These are phyloP conservation scores for Elongisporangium undulatum DNA, from an alignment of 352 stramenopile genomes.

Conservation along the genomic window DNA sequence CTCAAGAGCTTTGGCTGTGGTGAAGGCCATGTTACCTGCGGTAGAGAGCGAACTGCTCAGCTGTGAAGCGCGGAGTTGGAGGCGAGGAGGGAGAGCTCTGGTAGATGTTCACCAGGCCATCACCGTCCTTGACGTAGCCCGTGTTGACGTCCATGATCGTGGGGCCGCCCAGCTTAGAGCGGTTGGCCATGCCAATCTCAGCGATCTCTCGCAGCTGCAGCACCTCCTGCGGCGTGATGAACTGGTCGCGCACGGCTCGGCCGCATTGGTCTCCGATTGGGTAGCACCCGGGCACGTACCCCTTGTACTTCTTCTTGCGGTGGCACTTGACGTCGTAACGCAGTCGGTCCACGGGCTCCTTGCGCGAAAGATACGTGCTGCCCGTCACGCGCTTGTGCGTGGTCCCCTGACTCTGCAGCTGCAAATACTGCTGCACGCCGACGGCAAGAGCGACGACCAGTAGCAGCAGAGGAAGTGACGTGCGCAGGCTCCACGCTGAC, in stretches of 20 bases:
- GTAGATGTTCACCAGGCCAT: slow-evolving; percentile 90
- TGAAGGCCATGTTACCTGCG: slow-evolving; percentile 22
- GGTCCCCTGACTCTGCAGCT: background rate
- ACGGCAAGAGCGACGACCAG: background rate
- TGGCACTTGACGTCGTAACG: slow-evolving; percentile 54
- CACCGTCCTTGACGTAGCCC: slow-evolving; percentile 82
- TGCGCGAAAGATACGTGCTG: slow-evolving; percentile 26
- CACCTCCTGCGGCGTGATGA: slow-evolving; percentile 71
- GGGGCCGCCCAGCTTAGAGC: slow-evolving; percentile 65
- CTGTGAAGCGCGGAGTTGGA: slow-evolving; percentile 58
- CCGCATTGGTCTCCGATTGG: slow-evolving; percentile 57
- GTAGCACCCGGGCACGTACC: slow-evolving; percentile 67
- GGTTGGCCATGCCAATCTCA: slow-evolving; percentile 77
- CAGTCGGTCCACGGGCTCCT: slow-evolving; percentile 28
- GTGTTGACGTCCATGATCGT: slow-evolving; percentile 93
- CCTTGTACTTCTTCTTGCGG: slow-evolving; percentile 33
- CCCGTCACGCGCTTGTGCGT: slow-evolving; percentile 1
- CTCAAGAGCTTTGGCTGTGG: background rate
- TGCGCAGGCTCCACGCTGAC: background rate
- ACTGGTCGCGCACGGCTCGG: slow-evolving; percentile 63
- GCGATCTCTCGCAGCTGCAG: slow-evolving; percentile 70
- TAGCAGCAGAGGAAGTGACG: background rate
- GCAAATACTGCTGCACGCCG: slow-evolving; percentile 5
- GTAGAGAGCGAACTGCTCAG: slow-evolving; percentile 84
- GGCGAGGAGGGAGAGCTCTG: slow-evolving; percentile 36